Evolutionary conservation across 495 filamentous ascomycete genomes (phyloP), one percentile per base, ranked within the genome.

Genomic region (Hypomontagnella submonticulosa): DNA sequence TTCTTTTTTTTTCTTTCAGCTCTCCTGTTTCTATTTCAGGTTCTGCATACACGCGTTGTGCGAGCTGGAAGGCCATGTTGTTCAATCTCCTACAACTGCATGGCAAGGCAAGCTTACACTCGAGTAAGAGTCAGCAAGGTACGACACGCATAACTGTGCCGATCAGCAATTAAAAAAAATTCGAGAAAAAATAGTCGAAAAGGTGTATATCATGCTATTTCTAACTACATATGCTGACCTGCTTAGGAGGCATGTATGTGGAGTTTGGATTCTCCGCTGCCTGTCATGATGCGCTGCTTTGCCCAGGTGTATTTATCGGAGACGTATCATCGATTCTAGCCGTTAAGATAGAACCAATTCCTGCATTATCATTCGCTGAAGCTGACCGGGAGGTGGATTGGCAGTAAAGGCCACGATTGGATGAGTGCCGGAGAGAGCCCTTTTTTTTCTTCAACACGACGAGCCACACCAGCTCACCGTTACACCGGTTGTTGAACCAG

Each of bases 381-480:
- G 44, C 48, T 49, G 49, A 58, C 60, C 46, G 37, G 18, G 9
- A 56, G 42, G 54, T 63, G 55, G 58, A 36, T 40, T 59, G 27
- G 33, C 20, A 27, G 6, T 34, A 16, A 46, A 34, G 16, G 23
- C 43, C 55, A 33, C 36, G 50, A 69, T 69, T 69, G 66, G 66
- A 32, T 19, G 12, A 61, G 38, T 18, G 9, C 47, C 54, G 61
- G 53, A 2, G 38, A 63, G 53, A 33, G 55, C 36, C 38, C 41
- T 54, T 37, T 44, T 47, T 55, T 50, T 56, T 34, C 18, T 46
- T 34, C 15, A 47, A 53, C 44, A 63, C 51, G 54, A 56, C 42
- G 55, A 69, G 49, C 63, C 60, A 64, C 66, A 63, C 49, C 66
- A 68, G 36, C 50, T 64, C 60, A 64, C 66, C 60, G 66, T 64